phyloP scores from a whole-genome alignment of 2,329 filamentous ascomycete species.

The Curvularia lunata region DNA sequence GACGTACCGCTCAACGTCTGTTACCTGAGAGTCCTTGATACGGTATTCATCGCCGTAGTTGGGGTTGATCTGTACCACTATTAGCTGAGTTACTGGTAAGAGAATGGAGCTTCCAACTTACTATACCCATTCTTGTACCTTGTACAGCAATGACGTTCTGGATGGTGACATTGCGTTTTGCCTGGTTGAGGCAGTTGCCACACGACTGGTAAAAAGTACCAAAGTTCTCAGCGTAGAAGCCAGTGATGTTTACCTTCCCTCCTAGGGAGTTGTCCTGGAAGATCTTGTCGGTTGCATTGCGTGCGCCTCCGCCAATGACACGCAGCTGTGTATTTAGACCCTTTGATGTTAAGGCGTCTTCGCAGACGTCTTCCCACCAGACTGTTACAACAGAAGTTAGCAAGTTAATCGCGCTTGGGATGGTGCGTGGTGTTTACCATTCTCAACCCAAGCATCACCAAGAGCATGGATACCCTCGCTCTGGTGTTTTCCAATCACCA shows the following conservation, averaged over 20 bases:
- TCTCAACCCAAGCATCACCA: constrained; percentile 38
- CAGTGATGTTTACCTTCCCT: constrained; percentile 33
- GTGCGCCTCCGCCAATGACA: constrained; percentile 36
- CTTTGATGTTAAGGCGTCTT: constrained; percentile 34
- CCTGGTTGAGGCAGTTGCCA: constrained; percentile 36
- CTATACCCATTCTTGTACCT: constrained; percentile 37
- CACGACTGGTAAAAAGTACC: constrained; percentile 37
- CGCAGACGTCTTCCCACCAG: constrained; percentile 39
- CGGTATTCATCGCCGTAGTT: constrained; percentile 37
- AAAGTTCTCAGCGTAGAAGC: constrained; percentile 35
- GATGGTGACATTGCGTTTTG: constrained; percentile 37
- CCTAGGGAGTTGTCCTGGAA: constrained; percentile 31
- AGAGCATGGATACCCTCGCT: constrained; percentile 35
- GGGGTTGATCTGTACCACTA: constrained; percentile 22
- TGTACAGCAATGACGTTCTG: constrained; percentile 34
- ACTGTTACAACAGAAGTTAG: constrained; percentile 19
- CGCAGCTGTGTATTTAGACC: constrained; percentile 37
- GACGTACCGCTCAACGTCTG: constrained; percentile 29
- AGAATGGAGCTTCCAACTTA: neutral
- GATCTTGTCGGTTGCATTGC: constrained; percentile 36
- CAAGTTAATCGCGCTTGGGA: neutral
- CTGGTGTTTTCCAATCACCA: constrained; percentile 37
- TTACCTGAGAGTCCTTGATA: constrained; percentile 30
- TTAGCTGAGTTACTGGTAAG: neutral
- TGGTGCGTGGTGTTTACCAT: constrained; percentile 12